Base-by-base conservation (phyloP, 208 protist species). In the Balamuthia mandrillaris region DNA sequence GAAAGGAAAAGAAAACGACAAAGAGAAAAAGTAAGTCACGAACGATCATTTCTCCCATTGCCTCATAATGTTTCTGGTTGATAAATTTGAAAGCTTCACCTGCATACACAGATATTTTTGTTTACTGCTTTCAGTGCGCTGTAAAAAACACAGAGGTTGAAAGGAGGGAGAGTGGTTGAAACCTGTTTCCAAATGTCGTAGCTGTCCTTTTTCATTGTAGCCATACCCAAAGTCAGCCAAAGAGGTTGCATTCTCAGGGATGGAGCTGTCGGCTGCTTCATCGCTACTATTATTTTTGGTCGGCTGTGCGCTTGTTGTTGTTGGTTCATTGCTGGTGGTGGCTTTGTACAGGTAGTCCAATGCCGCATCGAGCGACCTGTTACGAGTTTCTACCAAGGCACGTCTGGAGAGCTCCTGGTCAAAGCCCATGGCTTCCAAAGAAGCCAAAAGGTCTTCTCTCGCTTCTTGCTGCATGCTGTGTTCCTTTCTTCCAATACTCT, bases 1-100 rank as follows among this genome's bases (percentile, higher is more conserved):
- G n/a, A n/a, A n/a, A n/a, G n/a, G n/a, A n/a, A n/a, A n/a, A n/a
- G n/a, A n/a, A n/a, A n/a, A n/a, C n/a, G n/a, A n/a, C n/a, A n/a
- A n/a, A n/a, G n/a, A n/a, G n/a, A n/a, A n/a, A n/a, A n/a, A n/a
- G n/a, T n/a, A n/a, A n/a, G n/a, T n/a, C n/a, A n/a, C n/a, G n/a
- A 29, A 66, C 60, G 60, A 66, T 66, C 60, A 66, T 66, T 29
- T 66, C 60, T 29, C 60, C 60, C 60, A 66, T 66, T 2, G 60
- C 60, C 60, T 66, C 60, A 37, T 66, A 66, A 37, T 66, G 60
- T 24, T 41, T 66, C 31, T 66, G 60, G 60, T 66, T 66, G 60
- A 66, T 42, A 37, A 66, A 66, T 37, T 66, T 29, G 60, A 66
- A 66, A 9, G 60, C 35, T 2, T 29, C 18, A 24, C n/a, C n/a